Evolutionary conservation across 1,284 basidiomycete species (phyloP).

Genomic region (Psilocybe mexicana): DNA sequence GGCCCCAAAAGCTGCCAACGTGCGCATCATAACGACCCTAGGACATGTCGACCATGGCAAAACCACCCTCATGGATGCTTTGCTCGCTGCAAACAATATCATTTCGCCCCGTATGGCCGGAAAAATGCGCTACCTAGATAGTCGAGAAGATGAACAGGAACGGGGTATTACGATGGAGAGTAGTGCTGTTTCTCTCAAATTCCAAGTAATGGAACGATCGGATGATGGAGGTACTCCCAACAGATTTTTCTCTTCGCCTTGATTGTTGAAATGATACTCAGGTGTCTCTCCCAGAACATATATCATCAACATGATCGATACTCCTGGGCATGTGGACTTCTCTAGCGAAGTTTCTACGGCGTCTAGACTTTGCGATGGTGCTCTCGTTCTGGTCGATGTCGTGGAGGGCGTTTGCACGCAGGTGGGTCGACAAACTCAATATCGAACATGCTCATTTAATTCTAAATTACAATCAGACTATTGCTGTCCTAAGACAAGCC

Average conservation of each 20-base stretch:
- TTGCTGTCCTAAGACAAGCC: slow-evolving; percentile 93
- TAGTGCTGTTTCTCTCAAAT: slow-evolving; percentile 87
- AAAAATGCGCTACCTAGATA: slow-evolving; percentile 95
- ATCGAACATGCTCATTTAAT: background rate
- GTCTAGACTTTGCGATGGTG: slow-evolving; percentile 92
- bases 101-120: slow-evolving; percentile 95
- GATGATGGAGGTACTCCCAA: slow-evolving; percentile 40
- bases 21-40: slow-evolving; percentile 79
- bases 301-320: slow-evolving; percentile 95
- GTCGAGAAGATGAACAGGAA: slow-evolving; percentile 96
- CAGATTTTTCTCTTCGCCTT: background rate
- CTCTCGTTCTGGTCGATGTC: slow-evolving; percentile 95
- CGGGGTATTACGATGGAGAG: slow-evolving; percentile 99
- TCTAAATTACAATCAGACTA: slow-evolving; percentile 61
- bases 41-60: slow-evolving; percentile 93
- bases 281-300: slow-evolving; percentile 63
- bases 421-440: slow-evolving; percentile 45
- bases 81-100: slow-evolving; percentile 97
- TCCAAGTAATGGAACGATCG: slow-evolving; percentile 69
- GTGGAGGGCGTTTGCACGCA: slow-evolving; percentile 99
- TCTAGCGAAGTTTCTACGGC: slow-evolving; percentile 96
- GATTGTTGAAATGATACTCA: slow-evolving; percentile 26
- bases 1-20: slow-evolving; percentile 52
- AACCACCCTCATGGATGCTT: slow-evolving; percentile 92
- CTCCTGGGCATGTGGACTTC: slow-evolving; percentile 98